Evolutionary conservation across 805 yeast genomes (phyloP).

Genomic region (Pichia deserticola): DNA sequence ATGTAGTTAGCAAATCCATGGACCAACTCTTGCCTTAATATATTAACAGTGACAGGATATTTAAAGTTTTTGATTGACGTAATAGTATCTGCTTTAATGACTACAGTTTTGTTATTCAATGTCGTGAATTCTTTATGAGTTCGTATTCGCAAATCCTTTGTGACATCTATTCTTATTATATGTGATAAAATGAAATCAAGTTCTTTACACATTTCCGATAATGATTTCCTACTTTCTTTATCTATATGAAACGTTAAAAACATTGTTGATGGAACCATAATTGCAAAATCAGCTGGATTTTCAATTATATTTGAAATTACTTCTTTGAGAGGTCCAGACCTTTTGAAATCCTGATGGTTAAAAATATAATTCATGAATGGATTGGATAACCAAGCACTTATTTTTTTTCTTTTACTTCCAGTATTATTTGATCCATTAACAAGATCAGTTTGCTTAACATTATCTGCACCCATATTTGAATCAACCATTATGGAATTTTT

Average conservation of each 20-base stretch:
- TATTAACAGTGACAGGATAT: constrained; percentile 34
- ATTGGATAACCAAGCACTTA: constrained; percentile 35
- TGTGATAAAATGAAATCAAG: constrained; percentile 61
- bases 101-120: constrained; percentile 46
- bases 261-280: constrained; percentile 58
- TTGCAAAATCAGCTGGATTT: constrained; percentile 43
- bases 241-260: constrained; percentile 37
- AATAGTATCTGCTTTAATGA: constrained; percentile 47
- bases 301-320: constrained; percentile 36
- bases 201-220: constrained; percentile 47
- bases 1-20: constrained; percentile 52
- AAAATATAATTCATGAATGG: constrained; percentile 61
- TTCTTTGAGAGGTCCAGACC: constrained; percentile 37
- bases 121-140: constrained; percentile 32
- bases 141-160: constrained; percentile 12
- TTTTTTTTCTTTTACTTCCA: background rate
- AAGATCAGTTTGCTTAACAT: no score
- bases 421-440: background rate
- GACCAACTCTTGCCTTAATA: constrained; percentile 41
- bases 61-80: constrained; percentile 55
- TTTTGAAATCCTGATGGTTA: constrained; percentile 50
- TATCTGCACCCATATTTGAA: no score
- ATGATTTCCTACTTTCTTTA: constrained; percentile 29
- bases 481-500: background rate
- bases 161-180: constrained; percentile 35